Evolutionary conservation across 140 eudicot species (phyloP).

Genomic region (Flaveria floridana): DNA sequence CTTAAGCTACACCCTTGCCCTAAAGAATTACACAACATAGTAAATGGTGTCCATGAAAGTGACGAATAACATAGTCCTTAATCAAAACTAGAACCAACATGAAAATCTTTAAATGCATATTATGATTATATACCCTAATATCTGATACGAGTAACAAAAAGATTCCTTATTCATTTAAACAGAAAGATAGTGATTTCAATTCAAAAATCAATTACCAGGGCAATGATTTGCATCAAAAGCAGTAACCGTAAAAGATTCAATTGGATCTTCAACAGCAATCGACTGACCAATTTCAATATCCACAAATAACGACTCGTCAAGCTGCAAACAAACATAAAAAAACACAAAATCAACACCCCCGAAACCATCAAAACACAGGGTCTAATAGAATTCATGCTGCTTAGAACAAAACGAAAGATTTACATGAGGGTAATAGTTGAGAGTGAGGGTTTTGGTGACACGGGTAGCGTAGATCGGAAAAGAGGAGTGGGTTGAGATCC

Average conservation of each 20-base stretch:
- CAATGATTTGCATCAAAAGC: conserved; percentile 90
- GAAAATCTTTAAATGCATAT: background rate
- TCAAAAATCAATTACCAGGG: conserved; percentile 50
- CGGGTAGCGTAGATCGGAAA: conserved; percentile 63
- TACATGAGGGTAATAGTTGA: conserved; percentile 59
- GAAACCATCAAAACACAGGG: background rate
- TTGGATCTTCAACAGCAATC: conserved; percentile 47
- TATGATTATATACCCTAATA: background rate
- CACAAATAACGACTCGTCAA: conserved; percentile 61
- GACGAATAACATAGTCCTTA: background rate
- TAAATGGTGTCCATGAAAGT: too few relatives aligned
- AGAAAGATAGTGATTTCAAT: background rate
- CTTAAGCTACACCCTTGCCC: too few relatives aligned
- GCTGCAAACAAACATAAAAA: conserved; percentile 36
- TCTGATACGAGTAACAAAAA: background rate
- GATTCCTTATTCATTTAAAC: background rate
- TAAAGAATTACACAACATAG: too few relatives aligned
- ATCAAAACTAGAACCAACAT: background rate
- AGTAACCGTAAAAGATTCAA: conserved; percentile 54
- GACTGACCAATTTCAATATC: conserved; percentile 67
- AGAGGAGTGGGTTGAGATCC: conserved; percentile 51
- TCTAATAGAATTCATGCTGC: background rate
- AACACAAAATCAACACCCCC: background rate
- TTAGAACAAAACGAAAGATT: background rate
- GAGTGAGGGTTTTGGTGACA: conserved; percentile 61